Base-by-base conservation (phyloP, 106 monocot species). In the Dendrobium huoshanense region DNA sequence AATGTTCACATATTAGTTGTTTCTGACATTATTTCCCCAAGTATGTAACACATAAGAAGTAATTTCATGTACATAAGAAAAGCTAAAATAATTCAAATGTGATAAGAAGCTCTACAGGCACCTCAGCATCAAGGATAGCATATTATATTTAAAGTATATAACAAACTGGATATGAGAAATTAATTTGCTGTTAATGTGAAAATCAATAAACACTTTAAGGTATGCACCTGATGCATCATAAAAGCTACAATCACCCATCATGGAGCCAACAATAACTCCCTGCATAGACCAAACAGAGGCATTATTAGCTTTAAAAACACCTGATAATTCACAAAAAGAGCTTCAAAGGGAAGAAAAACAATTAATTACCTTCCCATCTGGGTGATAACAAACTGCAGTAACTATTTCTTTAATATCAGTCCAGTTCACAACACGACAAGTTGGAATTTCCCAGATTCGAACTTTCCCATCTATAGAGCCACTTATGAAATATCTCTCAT, bases 401-500 rank as follows among this genome's bases (percentile, higher is more conserved):
- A 94, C 78, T 41, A 98, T 94, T 70, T 98, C 92, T 75, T 81
- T 87, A n/a, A 83, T 67, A 77, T 94, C 90, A 81, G 72, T 84
- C 97, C 97, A 98, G 37, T 88, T 79, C 72, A 94, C 89, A 42
- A 98, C 94, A 59, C 78, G 87, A 31, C 82, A 73, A 47, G 74
- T 73, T 29, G 67, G 37, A 59, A 91, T 85, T 51, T 90, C 88
- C 97, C 97, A 98, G 72, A 98, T 87, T 27, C 97, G 94, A 78
- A 98, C 80, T 79, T 92, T 94, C 7, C 97, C 97, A 87, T 98
- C 97, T 72, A 98, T 87, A 11, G 89, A 98, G 40, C 97, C 94
- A 79, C 92, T 98, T 58, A 94, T 82, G 61, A 98, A 92, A 64
- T 87, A 98, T 65, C 81, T 82, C 78, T 98, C 97, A 72, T 92